These are phyloP conservation scores for Alternaria novae-zelandiae DNA, from an alignment of 2,329 filamentous ascomycete species.

Conservation along the genomic window DNA sequence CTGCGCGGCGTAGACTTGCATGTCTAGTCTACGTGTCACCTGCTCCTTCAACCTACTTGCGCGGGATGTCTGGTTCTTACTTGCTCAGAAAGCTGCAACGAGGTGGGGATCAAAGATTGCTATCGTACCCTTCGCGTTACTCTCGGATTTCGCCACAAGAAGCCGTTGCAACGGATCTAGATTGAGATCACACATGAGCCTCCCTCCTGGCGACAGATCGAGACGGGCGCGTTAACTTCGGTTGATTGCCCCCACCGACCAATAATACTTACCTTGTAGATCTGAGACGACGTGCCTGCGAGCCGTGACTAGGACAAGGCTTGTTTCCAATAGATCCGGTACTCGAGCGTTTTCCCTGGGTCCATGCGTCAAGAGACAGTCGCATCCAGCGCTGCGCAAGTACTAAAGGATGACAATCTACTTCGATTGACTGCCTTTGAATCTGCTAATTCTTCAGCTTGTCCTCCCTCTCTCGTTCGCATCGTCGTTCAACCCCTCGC, in stretches of 20 bases:
- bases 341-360: conserved; percentile 40
- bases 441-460: conserved; percentile 16
- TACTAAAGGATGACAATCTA: conserved; percentile 50
- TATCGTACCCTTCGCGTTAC: conserved; percentile 20
- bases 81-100: conserved; percentile 8
- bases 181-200: conserved; percentile 36
- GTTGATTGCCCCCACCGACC: conserved; percentile 41
- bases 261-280: conserved; percentile 35
- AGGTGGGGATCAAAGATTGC: conserved; percentile 18
- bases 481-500: not conserved
- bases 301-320: conserved; percentile 46
- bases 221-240: conserved; percentile 39
- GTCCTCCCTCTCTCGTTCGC: conserved; percentile 13
- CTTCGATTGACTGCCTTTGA: conserved; percentile 25
- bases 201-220: conserved; percentile 28
- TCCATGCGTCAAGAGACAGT: conserved; percentile 38
- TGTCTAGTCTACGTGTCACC: conserved; percentile 29
- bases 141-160: conserved; percentile 35
- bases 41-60: conserved; percentile 23
- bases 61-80: conserved; percentile 26
- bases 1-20: conserved; percentile 26
- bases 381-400: conserved; percentile 23
- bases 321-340: conserved; percentile 47
- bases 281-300: conserved; percentile 39
- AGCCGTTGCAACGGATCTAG: conserved; percentile 37